Evolutionary conservation across 805 yeast species (phyloP).

Genomic region (Kluyveromyces lactis): DNA sequence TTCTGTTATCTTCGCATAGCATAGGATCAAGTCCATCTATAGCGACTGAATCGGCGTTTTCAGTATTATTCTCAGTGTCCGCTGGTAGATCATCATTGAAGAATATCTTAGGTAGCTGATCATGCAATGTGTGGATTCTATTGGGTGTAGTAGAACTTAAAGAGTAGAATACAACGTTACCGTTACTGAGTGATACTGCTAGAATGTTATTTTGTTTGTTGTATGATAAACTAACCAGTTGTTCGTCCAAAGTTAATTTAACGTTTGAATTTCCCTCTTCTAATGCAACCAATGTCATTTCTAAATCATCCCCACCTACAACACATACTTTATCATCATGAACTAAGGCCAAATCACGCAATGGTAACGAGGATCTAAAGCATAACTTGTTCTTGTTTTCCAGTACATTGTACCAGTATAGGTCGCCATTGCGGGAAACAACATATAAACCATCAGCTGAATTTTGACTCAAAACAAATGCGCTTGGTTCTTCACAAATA

Average conservation of each 20-base stretch:
- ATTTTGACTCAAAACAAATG: slow-evolving; percentile 23
- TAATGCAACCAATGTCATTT: slow-evolving; percentile 41
- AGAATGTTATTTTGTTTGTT: slow-evolving; percentile 48
- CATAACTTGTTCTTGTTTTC: slow-evolving; percentile 30
- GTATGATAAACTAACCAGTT: slow-evolving; percentile 47
- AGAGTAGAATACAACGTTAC: slow-evolving; percentile 46
- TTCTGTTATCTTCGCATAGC: slow-evolving; percentile 31
- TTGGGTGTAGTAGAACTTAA: slow-evolving; percentile 47
- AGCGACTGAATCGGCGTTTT: slow-evolving; percentile 37
- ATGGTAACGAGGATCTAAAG: slow-evolving; percentile 29
- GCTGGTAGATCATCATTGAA: slow-evolving; percentile 17
- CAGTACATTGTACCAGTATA: slow-evolving; percentile 13
- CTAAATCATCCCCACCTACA: slow-evolving; percentile 62
- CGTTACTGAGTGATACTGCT: slow-evolving; percentile 52
- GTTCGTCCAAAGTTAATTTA: slow-evolving; percentile 38
- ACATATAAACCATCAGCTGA: slow-evolving; percentile 10
- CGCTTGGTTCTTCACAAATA: slow-evolving; percentile 38
- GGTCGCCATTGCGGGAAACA: slow-evolving; percentile 23
- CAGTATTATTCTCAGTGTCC: slow-evolving; percentile 20
- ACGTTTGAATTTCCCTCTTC: slow-evolving; percentile 16
- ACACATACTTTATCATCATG: slow-evolving; percentile 52
- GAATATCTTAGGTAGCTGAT: slow-evolving; percentile 29
- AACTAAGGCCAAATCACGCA: slow-evolving; percentile 45
- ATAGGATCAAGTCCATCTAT: slow-evolving; percentile 28
- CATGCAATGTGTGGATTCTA: slow-evolving; percentile 37